Evolutionary conservation across 495 filamentous ascomycete genomes (phyloP), one percentile per base, ranked within the genome.

Genomic region (Annulohypoxylon stygium): DNA sequence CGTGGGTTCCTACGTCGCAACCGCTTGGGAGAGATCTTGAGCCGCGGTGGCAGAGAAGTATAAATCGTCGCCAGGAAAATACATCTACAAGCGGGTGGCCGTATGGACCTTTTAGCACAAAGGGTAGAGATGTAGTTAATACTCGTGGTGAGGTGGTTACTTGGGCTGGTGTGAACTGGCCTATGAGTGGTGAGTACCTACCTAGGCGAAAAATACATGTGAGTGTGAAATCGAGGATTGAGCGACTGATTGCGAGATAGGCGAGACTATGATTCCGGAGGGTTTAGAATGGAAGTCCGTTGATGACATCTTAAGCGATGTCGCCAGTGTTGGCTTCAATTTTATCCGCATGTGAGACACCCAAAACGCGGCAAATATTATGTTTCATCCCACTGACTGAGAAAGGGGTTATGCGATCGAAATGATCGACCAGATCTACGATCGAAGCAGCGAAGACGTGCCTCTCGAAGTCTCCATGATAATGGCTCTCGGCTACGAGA

Each of bases 211-310:
- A 43, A 43, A n/a, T 43, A 4, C 0, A 3, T 10, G 23, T 33
- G 20, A 37, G 51, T 41, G 4, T 11, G 14, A 18, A 12, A 2
- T 25, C 7, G 16, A 18, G 33, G 61, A 45, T 18, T 18, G 26
- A 33, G 20, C 2, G 7, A 34, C 20, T 48, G 18, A 57, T n/a
- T 55, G 3, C 30, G 25, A 12, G 12, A 84, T 76, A 63, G 83
- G 79, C 7, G 87, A 88, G 45, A 83, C 83, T 14, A 89, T 88
- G 85, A 78, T 90, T 20, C 88, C 88, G 0, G 88, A 89, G 70
- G 88, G 87, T 0, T 76, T 90, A 20, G 84, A 88, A 71, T 87
- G 87, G 75, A 76, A 81, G 30, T 86, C 84, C 0, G 83, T 86
- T 41, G 77, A 78, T 25, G 79, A 77, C 1, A 88, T 88, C 16